A percentile compares a stretch with the other conserved stretches of the same genome.
Evolutionary conservation across 371 early-diverging fungal species (phyloP).

Genomic region (Rhizomucor pusillus): DNA sequence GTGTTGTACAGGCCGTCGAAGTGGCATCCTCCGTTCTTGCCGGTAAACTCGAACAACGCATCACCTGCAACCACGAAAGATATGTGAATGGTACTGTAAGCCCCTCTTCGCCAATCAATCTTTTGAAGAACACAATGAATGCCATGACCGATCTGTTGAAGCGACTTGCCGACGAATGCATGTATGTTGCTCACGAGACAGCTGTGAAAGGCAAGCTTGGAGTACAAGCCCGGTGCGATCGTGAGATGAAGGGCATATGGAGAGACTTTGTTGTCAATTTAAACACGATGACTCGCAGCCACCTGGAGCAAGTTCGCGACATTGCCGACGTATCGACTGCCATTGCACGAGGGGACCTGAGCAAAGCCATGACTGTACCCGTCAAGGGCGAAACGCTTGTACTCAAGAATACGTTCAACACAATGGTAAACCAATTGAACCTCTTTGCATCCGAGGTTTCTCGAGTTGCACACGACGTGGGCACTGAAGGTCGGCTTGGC

Average conservation of each 20-base stretch:
- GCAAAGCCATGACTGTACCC: slow-evolving; percentile 63
- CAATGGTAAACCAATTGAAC: slow-evolving; percentile 52
- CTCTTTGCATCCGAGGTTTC: slow-evolving; percentile 36
- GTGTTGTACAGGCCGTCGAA: slow-evolving; percentile 43
- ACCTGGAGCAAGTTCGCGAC: slow-evolving; percentile 69
- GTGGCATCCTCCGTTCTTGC: slow-evolving; percentile 50
- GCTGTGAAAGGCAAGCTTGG: slow-evolving; percentile 67
- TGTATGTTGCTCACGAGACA: slow-evolving; percentile 58
- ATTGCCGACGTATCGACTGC: slow-evolving; percentile 74
- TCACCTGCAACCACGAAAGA: slow-evolving; percentile 39
- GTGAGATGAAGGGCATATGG: slow-evolving; percentile 65
- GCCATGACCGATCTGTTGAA: slow-evolving; percentile 62
- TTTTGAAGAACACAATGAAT: slow-evolving; percentile 61
- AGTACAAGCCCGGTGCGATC: slow-evolving; percentile 49
- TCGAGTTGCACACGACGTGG: slow-evolving; percentile 32
- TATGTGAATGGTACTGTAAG: slow-evolving; percentile 8
- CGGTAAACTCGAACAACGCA: slow-evolving; percentile 47
- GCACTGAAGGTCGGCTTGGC: slow-evolving; percentile 33
- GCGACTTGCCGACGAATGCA: slow-evolving; percentile 52
- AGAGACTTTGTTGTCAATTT: slow-evolving; percentile 65
- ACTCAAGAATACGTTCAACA: slow-evolving; percentile 71
- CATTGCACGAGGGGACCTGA: slow-evolving; percentile 72
- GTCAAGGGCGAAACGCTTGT: slow-evolving; percentile 70
- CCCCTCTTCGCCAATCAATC: slow-evolving; percentile 24
- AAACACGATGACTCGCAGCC: slow-evolving; percentile 64